Base-by-base conservation (phyloP, 2,329 filamentous ascomycete genomes). In the Arthroderma sp. region DNA sequence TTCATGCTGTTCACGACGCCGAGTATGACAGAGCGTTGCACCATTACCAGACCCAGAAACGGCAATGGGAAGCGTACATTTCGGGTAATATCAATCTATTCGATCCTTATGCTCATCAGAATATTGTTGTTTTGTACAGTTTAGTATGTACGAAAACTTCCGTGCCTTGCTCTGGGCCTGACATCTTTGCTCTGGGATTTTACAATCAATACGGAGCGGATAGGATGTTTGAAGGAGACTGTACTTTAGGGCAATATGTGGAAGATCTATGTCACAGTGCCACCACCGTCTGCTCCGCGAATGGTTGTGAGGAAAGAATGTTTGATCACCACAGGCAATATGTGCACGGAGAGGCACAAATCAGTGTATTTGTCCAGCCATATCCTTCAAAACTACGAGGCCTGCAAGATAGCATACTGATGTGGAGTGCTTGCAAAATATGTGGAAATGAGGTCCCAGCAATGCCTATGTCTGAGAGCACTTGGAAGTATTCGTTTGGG, bases 401-500 rank as follows among this genome's bases (percentile, higher is more conserved):
- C 1, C 65, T 80, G 63, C 74, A 77, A 60, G 78, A 85, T 51
- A 83, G 81, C 2, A 94, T 98, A 45, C 76, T 88, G 46, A 95
- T 98, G 86, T 98, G 93, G 93, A 96, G 86, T 53, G 86, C 83
- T 54, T 98, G 91, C 68, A 91, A 94, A 56, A 73, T 85, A 29
- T 98, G 93, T 62, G 82, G 85, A 43, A 86, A 86, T 53, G 88
- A 96, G 59, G 94, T 89, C 0, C 84, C 86, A 34, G 80, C 88
- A 40, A 83, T 85, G 53, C 80, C 82, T 30, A 95, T 98, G 86
- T 95, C 89, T 1, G 80, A 87, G 46, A 87, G 80, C 55, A 93
- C 88, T 0, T 98, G 87, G 84, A 95, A 93, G 61, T 98, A 98
- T 61, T 98, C 91, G 0, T 94, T 98, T 57, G 91, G 86, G 7